A percentile compares a stretch with the other conserved stretches of the same genome.
phyloP scores from a whole-genome alignment of 2,329 filamentous ascomycete species.

The Sphaerostilbella broomeana region DNA sequence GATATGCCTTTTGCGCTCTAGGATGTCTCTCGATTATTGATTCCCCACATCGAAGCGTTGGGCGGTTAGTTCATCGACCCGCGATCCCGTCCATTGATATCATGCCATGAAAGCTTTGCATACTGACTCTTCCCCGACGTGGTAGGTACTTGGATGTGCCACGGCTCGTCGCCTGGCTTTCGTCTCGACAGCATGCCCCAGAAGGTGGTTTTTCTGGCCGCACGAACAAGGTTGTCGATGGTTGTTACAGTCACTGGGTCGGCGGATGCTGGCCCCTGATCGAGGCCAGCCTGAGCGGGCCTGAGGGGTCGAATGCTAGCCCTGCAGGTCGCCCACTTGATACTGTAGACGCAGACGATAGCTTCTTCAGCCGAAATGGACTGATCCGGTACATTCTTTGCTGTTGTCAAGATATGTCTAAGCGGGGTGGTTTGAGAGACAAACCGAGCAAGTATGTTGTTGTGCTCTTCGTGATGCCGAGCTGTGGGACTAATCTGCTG shows the following conservation, averaged over 20 bases:
- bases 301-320: constrained; percentile 27
- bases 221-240: constrained; percentile 96
- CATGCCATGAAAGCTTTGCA: constrained; percentile 22
- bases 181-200: constrained; percentile 78
- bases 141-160: constrained; percentile 68
- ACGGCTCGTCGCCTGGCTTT: constrained; percentile 78
- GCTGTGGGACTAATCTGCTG: constrained; percentile 6
- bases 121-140: constrained; percentile 26
- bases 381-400: constrained; percentile 82
- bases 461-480: constrained; percentile 18
- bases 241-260: constrained; percentile 97
- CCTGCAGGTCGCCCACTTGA: constrained; percentile 23
- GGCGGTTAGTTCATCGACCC: constrained; percentile 48
- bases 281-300: constrained; percentile 65
- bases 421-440: constrained; percentile 76
- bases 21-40: constrained; percentile 83
- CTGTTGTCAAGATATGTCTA: constrained; percentile 71
- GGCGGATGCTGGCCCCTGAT: constrained; percentile 90
- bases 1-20: constrained; percentile 91
- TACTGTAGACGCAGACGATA: constrained; percentile 30
- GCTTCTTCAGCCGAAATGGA: constrained; percentile 74
- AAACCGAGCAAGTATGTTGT: constrained; percentile 89
- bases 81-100: constrained; percentile 26
- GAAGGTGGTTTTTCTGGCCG: constrained; percentile 91
- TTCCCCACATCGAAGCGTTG: constrained; percentile 66